phyloP scores from a whole-genome alignment of 805 yeast species.

The Myxozyma geophila region DNA sequence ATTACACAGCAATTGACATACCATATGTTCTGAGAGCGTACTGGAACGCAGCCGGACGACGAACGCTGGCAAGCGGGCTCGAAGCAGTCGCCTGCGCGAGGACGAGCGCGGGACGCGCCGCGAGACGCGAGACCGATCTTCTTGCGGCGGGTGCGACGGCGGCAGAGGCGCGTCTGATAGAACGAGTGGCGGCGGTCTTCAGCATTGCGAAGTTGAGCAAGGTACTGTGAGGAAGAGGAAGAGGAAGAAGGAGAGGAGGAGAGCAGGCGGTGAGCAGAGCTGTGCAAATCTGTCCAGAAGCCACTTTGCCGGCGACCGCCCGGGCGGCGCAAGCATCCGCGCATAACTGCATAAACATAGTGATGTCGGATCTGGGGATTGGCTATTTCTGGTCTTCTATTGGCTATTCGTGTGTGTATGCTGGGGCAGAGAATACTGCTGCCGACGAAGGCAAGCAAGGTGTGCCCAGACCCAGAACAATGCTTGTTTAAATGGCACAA shows the following conservation, averaged over 20 bases:
- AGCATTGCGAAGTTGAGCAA: slow-evolving; percentile 15
- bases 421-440: background rate
- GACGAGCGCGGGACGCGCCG: background rate
- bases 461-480: slow-evolving; percentile 9
- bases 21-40: slow-evolving; percentile 31
- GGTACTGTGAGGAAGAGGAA: slow-evolving; percentile 1
- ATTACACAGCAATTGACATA: slow-evolving; percentile 4
- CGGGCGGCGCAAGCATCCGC: slow-evolving; percentile 11
- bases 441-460: background rate
- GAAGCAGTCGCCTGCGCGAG: background rate
- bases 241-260: background rate
- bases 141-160: background rate
- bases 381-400: background rate
- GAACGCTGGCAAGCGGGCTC: background rate
- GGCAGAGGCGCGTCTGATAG: slow-evolving; percentile 9
- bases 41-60: slow-evolving; percentile 11
- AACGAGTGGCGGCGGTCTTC: slow-evolving; percentile 12
- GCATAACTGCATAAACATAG: slow-evolving; percentile 6
- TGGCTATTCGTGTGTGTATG: background rate
- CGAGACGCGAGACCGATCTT: slow-evolving; percentile 1
- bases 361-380: slow-evolving; percentile 11
- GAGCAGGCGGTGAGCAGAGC: background rate
- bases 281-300: too few species aligned
- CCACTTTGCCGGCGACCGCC: slow-evolving; percentile 4
- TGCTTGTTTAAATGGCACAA: background rate